phyloP scores from a whole-genome alignment of 176 grass and related monocot genomes.

The Oryza officinalis region DNA sequence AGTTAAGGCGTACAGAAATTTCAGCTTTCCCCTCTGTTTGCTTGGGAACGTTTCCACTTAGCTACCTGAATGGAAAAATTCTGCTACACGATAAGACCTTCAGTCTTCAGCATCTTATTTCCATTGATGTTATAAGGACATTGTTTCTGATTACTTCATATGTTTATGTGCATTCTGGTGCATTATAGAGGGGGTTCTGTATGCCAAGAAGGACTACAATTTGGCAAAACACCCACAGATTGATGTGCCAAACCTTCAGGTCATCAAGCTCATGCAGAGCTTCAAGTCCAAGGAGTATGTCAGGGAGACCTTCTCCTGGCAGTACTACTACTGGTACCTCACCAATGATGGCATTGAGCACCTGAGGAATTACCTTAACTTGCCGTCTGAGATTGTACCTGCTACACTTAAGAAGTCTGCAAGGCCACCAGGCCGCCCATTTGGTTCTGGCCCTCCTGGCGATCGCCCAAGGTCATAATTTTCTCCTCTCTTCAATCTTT shows the following conservation, averaged over 20 bases:
- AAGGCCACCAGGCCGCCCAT: slow-evolving; percentile 58
- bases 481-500: neutral
- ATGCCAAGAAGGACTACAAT: slow-evolving; percentile 80
- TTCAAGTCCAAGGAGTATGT: slow-evolving; percentile 90
- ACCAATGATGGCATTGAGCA: slow-evolving; percentile 77
- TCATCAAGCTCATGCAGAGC: slow-evolving; percentile 88
- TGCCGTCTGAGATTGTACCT: slow-evolving; percentile 78
- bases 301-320: slow-evolving; percentile 76
- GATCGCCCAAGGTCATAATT: slow-evolving; percentile 57
- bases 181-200: slow-evolving; percentile 67
- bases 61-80: neutral
- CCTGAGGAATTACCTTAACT: slow-evolving; percentile 70
- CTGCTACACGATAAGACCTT: neutral
- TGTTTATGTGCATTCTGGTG: neutral
- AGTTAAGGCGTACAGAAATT: neutral
- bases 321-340: slow-evolving; percentile 82
- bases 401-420: slow-evolving; percentile 68
- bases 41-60: neutral
- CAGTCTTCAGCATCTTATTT: neutral
- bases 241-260: slow-evolving; percentile 79
- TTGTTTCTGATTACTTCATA: neutral
- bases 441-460: slow-evolving; percentile 59
- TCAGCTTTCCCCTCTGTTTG: neutral
- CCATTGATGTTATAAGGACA: neutral
- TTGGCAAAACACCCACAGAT: slow-evolving; percentile 73